phyloP scores from a whole-genome alignment of 306 rosid species.

The Herpetospermum pedunculosum region DNA sequence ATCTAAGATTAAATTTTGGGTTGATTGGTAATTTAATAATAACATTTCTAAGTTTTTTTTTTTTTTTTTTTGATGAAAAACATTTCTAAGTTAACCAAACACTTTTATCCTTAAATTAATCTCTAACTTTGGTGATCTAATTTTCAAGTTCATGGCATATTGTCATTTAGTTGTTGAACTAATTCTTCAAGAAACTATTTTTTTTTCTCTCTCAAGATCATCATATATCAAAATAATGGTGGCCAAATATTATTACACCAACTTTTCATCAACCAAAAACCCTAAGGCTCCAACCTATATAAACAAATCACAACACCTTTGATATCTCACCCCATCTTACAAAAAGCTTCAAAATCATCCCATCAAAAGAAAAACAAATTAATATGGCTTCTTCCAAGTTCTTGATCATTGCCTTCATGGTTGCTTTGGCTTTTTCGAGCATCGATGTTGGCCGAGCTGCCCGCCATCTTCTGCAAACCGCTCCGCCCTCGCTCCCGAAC shows the following conservation, averaged over 20 bases:
- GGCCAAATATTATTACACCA: background rate
- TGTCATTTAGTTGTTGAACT: background rate
- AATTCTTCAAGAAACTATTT: background rate
- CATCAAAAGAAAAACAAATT: background rate
- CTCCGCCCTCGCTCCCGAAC: background rate
- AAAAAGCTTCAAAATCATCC: background rate
- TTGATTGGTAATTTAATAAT: too few relatives aligned
- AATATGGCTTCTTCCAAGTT: conserved; percentile 3
- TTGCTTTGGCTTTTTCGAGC: background rate
- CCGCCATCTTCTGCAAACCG: conserved; percentile 3
- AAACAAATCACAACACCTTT: background rate
- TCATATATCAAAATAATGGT: background rate
- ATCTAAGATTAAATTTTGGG: too few relatives aligned
- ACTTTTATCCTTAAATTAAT: background rate
- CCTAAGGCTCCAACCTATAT: background rate
- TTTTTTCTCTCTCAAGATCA: background rate
- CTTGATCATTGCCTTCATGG: background rate
- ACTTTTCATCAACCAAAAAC: background rate
- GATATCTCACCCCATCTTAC: background rate
- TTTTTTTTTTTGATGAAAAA: too few relatives aligned
- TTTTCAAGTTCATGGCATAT: background rate
- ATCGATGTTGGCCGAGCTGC: background rate
- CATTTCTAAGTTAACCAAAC: too few relatives aligned
- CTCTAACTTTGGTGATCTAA: background rate
- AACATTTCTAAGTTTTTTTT: too few relatives aligned